Conservation (phyloP, 1,284 basidiomycete genomes). For the Thelephora terrestris region DNA sequence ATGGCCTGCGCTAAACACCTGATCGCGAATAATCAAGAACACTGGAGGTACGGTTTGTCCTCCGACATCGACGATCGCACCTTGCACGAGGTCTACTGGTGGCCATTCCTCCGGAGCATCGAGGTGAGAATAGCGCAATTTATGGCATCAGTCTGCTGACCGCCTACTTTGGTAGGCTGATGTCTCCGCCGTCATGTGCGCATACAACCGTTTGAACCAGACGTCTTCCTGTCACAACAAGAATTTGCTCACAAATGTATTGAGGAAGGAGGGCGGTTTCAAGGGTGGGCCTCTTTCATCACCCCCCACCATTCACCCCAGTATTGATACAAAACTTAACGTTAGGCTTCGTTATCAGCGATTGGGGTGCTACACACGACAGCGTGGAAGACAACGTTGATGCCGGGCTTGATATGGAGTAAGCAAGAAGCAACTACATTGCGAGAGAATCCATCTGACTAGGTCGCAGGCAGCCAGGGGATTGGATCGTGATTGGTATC, state of each 20-base stretch:
- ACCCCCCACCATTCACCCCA: background rate
- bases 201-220: background rate
- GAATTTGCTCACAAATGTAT: background rate
- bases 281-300: background rate
- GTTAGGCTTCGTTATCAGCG: conserved; percentile 56
- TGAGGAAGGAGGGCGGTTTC: background rate
- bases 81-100: conserved; percentile 63
- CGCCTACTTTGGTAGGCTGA: background rate
- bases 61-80: conserved; percentile 74
- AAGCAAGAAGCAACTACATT: background rate
- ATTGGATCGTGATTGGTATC: background rate
- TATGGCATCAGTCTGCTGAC: background rate
- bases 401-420: conserved; percentile 55
- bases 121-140: conserved; percentile 49
- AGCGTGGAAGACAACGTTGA: conserved; percentile 40
- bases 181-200: background rate
- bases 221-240: background rate
- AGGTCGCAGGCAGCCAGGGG: background rate
- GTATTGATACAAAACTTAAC: too few species aligned
- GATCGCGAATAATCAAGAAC: conserved; percentile 27
- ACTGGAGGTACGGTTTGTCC: conserved; percentile 39
- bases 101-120: conserved; percentile 64
- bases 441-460: background rate
- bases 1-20: conserved; percentile 2
- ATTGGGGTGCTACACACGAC: conserved; percentile 54